These are phyloP conservation scores for Coemansia furcata DNA, from an alignment of 192 early-diverging fungal genomes.

Conservation along the genomic window DNA sequence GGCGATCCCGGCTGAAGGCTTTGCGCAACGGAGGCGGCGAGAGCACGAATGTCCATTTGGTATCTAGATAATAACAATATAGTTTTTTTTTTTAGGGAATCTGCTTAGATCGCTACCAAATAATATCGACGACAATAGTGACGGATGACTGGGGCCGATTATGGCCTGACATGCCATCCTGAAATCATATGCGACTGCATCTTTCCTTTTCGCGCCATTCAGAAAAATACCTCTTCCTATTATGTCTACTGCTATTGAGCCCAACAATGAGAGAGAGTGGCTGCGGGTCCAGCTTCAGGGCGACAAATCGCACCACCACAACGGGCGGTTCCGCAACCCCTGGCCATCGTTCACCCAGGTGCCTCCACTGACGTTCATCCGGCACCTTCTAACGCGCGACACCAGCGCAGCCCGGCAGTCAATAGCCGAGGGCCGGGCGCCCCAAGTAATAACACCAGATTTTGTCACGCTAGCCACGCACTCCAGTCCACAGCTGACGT, in stretches of 20 bases:
- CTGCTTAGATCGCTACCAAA: no score
- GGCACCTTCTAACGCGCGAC: neutral
- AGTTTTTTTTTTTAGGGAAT: neutral
- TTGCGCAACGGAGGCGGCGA: constrained; percentile 7
- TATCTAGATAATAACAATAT: constrained; percentile 1
- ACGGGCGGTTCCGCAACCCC: constrained; percentile 65
- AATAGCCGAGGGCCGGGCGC: constrained; percentile 28
- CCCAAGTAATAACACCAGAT: constrained; percentile 33
- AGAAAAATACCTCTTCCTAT: no score
- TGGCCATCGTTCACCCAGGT: constrained; percentile 47
- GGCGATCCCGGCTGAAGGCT: constrained; percentile 15
- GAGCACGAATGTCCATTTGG: constrained; percentile 24
- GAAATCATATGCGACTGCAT: no score
- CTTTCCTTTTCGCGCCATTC: neutral
- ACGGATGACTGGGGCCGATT: no score
- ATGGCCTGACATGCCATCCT: no score
- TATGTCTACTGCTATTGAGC: neutral
- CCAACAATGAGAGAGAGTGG: constrained; percentile 2
- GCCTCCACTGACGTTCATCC: neutral
- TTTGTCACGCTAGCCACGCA: neutral
- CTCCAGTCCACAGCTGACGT: constrained; percentile 42
- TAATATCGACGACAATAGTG: no score
- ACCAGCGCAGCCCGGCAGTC: constrained; percentile 9
- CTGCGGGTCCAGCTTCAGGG: constrained; percentile 8
- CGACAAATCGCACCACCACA: constrained; percentile 50